Base-by-base conservation (phyloP, 306 rosid species). In the Pyrus bretschneideri region DNA sequence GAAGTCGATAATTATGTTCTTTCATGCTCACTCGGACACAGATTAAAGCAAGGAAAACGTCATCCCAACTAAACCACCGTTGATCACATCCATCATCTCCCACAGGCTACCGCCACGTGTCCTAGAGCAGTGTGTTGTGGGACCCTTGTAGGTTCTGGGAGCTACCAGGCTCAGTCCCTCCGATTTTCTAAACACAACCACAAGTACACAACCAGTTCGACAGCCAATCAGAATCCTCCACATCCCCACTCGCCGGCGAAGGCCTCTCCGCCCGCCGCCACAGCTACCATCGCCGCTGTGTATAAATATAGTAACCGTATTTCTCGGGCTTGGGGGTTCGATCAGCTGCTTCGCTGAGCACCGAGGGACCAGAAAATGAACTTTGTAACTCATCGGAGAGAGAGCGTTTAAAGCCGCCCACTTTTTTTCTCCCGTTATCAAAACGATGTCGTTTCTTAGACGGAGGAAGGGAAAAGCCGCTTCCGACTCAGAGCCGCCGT, bases 391-490 rank as follows among this genome's bases (percentile, higher is more conserved):
- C 45, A 54, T 2, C 25, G 4, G 30, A 6, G 35, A 60, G 44
- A 63, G 13, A 33, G 4, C 45, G 19, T 64, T 64, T 75, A 67
- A 76, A 67, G 63, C 11, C 17, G 12, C 42, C 11, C 17, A 29
- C 62, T 4, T 21, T 77, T 59, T 59, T 8, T 49, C 69, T 64
- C 69, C 9, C 69, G 22, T 9, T 8, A 11, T 13, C 6, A 18
- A 23, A 14, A 83, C 86, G 83, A 91, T 91, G 97, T 79, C 92
- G 85, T 89, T 83, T 73, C 11, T 89, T 46, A 73, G 91, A 31
- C 92, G 85, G 10, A 85, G 97, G 55, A 91, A 89, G 83, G 87
- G 82, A 2, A 72, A 60, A 45, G 66, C 55, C 21, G 55, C 21
- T 11, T 13, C 78, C 65, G 33, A 62, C 70, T 67, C 62, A 6